Percentiles rank a stretch among this genome's conserved stretches.
These are phyloP conservation scores for Fusarium illudens DNA, from an alignment of 2,329 filamentous ascomycete species.

Conservation along the genomic window DNA sequence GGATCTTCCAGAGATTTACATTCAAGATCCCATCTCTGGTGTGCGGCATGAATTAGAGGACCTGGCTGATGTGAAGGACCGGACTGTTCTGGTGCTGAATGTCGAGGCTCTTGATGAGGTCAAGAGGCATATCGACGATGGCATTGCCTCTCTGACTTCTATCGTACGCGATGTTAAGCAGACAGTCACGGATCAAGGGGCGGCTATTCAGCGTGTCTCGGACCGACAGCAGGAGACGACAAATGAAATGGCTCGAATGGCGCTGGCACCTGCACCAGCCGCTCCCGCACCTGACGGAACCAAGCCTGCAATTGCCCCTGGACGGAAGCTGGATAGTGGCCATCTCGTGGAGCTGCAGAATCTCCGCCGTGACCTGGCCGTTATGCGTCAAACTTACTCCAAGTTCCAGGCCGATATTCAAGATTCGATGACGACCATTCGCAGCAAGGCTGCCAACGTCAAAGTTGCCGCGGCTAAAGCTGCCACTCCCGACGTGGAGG, in stretches of 20 bases:
- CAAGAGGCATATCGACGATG: slow-evolving; percentile 94
- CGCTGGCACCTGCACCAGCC: slow-evolving; percentile 57
- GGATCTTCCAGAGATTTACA: slow-evolving; percentile 96
- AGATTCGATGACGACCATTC: slow-evolving; percentile 84
- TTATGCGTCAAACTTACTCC: slow-evolving; percentile 91
- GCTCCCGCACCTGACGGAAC: slow-evolving; percentile 54
- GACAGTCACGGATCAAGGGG: slow-evolving; percentile 83
- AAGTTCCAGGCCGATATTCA: slow-evolving; percentile 90
- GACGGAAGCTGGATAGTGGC: slow-evolving; percentile 60
- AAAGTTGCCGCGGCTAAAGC: slow-evolving; percentile 79
- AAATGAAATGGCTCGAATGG: slow-evolving; percentile 78
- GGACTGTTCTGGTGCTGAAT: slow-evolving; percentile 93
- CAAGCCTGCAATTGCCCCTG: slow-evolving; percentile 45
- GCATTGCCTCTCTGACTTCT: slow-evolving; percentile 79
- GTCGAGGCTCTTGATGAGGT: slow-evolving; percentile 94
- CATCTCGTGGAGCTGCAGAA: slow-evolving; percentile 82
- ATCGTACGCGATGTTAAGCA: slow-evolving; percentile 88
- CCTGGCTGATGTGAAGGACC: slow-evolving; percentile 89
- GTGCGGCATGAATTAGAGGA: slow-evolving; percentile 98
- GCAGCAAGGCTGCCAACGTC: slow-evolving; percentile 81
- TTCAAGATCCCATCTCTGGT: slow-evolving; percentile 93
- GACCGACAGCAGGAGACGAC: slow-evolving; percentile 90
- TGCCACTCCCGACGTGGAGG: slow-evolving; percentile 74
- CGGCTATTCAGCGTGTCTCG: slow-evolving; percentile 84
- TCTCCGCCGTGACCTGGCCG: slow-evolving; percentile 86